Conservation (phyloP, 345 rosid species). For the Pugionium dolabratum region DNA sequence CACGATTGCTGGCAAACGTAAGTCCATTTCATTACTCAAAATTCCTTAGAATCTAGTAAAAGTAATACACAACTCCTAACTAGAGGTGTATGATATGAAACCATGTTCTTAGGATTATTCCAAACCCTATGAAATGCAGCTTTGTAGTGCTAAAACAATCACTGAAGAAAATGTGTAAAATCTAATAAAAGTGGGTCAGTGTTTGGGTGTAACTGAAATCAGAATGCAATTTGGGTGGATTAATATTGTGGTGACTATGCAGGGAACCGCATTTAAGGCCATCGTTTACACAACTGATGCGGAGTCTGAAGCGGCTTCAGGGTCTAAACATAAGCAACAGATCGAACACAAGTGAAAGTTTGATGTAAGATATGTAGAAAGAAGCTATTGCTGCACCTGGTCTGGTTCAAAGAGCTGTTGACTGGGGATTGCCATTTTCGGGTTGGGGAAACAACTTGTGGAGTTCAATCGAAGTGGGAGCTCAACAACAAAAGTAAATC, state of each 20-base stretch:
- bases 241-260: slow-evolving; percentile 17
- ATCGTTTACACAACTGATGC: slow-evolving; percentile 76
- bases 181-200: background rate
- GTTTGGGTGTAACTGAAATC: slow-evolving; percentile 3
- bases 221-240: background rate
- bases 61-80: too few species aligned
- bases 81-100: slow-evolving; percentile 1
- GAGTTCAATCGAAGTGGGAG: slow-evolving; percentile 96
- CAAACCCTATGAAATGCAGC: background rate
- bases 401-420: slow-evolving; percentile 68
- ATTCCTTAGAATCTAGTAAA: background rate
- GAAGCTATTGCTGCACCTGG: slow-evolving; percentile 37
- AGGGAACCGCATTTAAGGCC: slow-evolving; percentile 90
- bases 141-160: background rate
- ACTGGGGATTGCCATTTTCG: slow-evolving; percentile 29
- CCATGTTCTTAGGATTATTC: background rate
- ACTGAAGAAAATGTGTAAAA: background rate
- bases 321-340: slow-evolving; percentile 51
- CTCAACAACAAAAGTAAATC: slow-evolving; percentile 58
- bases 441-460: slow-evolving; percentile 49
- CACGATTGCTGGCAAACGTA: slow-evolving; percentile 89
- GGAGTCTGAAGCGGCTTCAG: slow-evolving; percentile 61
- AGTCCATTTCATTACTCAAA: slow-evolving; percentile 37
- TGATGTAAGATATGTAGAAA: slow-evolving; percentile 43
- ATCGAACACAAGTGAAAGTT: slow-evolving; percentile 39